Base-by-base conservation (phyloP, 768 basidiomycete genomes). In the Aureoboletus auriporus region DNA sequence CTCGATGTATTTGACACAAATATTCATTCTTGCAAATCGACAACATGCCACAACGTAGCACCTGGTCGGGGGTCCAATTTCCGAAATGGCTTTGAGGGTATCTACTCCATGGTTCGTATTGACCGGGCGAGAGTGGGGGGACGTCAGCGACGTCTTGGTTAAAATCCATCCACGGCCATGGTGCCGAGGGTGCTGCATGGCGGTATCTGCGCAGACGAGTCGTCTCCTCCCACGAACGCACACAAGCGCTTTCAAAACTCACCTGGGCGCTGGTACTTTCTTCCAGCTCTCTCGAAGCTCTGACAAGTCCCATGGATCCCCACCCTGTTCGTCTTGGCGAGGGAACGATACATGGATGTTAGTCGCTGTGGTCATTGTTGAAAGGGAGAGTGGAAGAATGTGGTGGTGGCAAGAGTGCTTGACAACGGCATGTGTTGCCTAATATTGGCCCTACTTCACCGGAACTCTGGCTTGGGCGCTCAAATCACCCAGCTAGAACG, bases 81-180 rank as follows among this genome's bases (percentile, higher is more conserved):
- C 75, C 75, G 50, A 77, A 83, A 11, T 73, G 62, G 1, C 74
- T 72, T 49, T 78, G 74, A 0, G 80, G 79, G 54, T 82, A 82
- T 50, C 45, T 40, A 7, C 46, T 31, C 73, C 73, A 75, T 4
- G 14, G 41, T 9, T 50, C 37, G 23, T 20, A 6, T 8, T n/a
- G 13, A 4, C 1, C 13, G 9, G 50, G 54, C 4, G 52, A 28
- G 8, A 54, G 45, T 1, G 45, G 45, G 3, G 16, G 23, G 8
- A 66, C 57, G 10, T 52, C 16, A 4, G 56, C 47, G 0, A 37
- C 44, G 47, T 63, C 67, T 30, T 45, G 46, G 50, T 61, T 53
- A 29, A 72, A 62, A 51, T 73, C 66, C 52, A 73, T 65, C 62
- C 68, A 73, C n/a, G 72, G 71, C 72, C 71, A 73, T 27, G 71